Percentiles rank a stretch among this genome's conserved stretches.
phyloP scores from a whole-genome alignment of 768 basidiomycete species.

The Bullera alba region DNA sequence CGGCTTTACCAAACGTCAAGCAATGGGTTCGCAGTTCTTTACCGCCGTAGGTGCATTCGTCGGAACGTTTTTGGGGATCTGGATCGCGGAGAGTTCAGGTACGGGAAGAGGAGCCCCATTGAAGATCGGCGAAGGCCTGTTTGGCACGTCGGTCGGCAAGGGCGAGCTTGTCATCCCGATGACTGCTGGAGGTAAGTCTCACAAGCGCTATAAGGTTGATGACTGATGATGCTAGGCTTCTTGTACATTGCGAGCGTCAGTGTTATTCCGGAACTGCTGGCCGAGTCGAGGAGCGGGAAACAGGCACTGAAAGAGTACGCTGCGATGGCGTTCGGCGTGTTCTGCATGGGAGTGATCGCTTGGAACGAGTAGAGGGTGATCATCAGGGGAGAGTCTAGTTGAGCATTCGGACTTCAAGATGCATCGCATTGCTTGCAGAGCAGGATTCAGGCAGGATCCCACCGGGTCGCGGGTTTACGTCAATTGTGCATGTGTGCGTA shows the following conservation, averaged over 20 bases:
- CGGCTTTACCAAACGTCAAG: constrained; percentile 82
- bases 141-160: constrained; percentile 72
- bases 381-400: too few relatives aligned
- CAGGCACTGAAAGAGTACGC: constrained; percentile 93
- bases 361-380: constrained; percentile 43
- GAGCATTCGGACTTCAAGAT: too few relatives aligned
- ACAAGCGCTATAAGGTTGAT: constrained; percentile 4
- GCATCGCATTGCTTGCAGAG: too few relatives aligned
- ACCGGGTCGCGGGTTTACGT: too few relatives aligned
- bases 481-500: too few relatives aligned
- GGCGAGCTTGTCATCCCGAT: constrained; percentile 66
- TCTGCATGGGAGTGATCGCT: constrained; percentile 61
- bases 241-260: constrained; percentile 90
- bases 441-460: too few relatives aligned
- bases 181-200: constrained; percentile 43
- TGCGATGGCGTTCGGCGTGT: constrained; percentile 83
- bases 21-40: constrained; percentile 87
- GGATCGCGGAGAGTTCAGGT: constrained; percentile 39
- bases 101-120: constrained; percentile 51
- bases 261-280: constrained; percentile 76
- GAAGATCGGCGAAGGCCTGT: constrained; percentile 65
- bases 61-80: constrained; percentile 48
- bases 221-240: constrained; percentile 54
- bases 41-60: constrained; percentile 90
- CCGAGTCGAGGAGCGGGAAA: constrained; percentile 76